Percentiles rank a stretch among this genome's conserved stretches.
These are phyloP conservation scores for Poronia punctata DNA, from an alignment of 495 filamentous ascomycete genomes.

Conservation along the genomic window DNA sequence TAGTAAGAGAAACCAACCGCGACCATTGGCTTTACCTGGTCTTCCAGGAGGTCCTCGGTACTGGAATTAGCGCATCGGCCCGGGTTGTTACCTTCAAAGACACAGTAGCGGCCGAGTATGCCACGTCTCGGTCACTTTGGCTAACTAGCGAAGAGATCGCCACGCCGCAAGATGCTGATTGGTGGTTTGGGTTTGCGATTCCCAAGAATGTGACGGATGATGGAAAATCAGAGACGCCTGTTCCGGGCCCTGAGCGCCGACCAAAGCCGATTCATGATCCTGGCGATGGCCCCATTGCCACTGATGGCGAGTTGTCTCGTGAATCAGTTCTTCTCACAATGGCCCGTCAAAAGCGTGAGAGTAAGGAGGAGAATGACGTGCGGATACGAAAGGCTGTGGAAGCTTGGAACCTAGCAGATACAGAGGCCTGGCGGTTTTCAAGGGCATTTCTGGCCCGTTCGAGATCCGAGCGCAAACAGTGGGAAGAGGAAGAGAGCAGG, in stretches of 20 bases:
- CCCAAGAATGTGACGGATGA: conserved; percentile 48
- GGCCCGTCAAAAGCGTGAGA: conserved; percentile 48
- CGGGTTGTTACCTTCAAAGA: conserved; percentile 75
- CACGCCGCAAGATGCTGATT: conserved; percentile 64
- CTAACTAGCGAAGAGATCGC: conserved; percentile 62
- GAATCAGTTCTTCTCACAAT: conserved; percentile 60
- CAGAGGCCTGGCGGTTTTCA: conserved; percentile 89
- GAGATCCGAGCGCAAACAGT: conserved; percentile 53
- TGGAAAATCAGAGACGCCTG: conserved; percentile 46
- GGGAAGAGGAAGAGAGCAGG: conserved; percentile 63
- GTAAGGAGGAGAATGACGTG: conserved; percentile 28
- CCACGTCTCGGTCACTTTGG: conserved; percentile 60
- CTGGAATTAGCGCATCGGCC: conserved; percentile 50
- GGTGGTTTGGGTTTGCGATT: conserved; percentile 81
- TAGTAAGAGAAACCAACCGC: conserved; percentile 71
- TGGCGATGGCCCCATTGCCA: conserved; percentile 41
- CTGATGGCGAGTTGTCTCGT: conserved; percentile 38
- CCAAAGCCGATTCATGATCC: conserved; percentile 32
- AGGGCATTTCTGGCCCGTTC: conserved; percentile 60
- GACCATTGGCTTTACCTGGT: conserved; percentile 72
- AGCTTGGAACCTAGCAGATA: conserved; percentile 89
- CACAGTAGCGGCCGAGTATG: conserved; percentile 59
- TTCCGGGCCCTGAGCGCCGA: conserved; percentile 34
- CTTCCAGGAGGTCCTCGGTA: conserved; percentile 61
- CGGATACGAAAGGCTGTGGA: conserved; percentile 60